These are phyloP conservation scores for Herpetomonas tarakana DNA, from an alignment of 208 protist genomes.

Conservation along the genomic window DNA sequence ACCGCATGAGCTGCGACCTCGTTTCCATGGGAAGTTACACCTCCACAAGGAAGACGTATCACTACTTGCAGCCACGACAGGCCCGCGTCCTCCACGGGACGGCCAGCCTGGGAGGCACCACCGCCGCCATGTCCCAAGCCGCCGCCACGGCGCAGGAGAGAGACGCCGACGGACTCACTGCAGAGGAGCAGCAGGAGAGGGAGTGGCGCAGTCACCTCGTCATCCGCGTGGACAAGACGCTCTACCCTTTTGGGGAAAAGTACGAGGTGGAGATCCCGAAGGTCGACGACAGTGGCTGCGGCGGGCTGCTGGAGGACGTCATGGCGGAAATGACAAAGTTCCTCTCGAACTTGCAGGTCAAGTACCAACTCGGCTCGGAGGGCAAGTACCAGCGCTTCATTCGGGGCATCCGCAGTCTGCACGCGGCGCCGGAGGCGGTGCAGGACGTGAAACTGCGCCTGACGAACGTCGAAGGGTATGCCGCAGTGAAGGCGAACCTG, in stretches of 20 bases:
- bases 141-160: neutral
- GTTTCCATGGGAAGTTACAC: constrained; percentile 22
- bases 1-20: constrained; percentile 5
- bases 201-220: constrained; percentile 13
- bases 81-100: neutral
- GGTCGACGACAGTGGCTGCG: constrained; percentile 9
- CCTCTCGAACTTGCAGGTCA: constrained; percentile 26
- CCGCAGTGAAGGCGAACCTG: constrained; percentile 51
- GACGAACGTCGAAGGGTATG: constrained; percentile 44
- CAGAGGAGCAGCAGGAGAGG: constrained; percentile 16
- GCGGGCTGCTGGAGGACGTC: constrained; percentile 43
- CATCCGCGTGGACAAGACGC: constrained; percentile 49
- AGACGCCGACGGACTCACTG: neutral
- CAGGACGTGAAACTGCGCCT: constrained; percentile 59
- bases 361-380: constrained; percentile 42
- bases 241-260: constrained; percentile 49
- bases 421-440: constrained; percentile 19
- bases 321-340: constrained; percentile 33
- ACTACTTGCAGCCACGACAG: constrained; percentile 19
- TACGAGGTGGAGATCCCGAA: constrained; percentile 77
- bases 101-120: neutral
- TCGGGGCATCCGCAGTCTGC: constrained; percentile 28
- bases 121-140: constrained; percentile 6
- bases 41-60: constrained; percentile 26
- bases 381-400: constrained; percentile 72